These are phyloP conservation scores for Fraxinus nigra DNA, from an alignment of 305 asterid genomes.

Conservation along the genomic window DNA sequence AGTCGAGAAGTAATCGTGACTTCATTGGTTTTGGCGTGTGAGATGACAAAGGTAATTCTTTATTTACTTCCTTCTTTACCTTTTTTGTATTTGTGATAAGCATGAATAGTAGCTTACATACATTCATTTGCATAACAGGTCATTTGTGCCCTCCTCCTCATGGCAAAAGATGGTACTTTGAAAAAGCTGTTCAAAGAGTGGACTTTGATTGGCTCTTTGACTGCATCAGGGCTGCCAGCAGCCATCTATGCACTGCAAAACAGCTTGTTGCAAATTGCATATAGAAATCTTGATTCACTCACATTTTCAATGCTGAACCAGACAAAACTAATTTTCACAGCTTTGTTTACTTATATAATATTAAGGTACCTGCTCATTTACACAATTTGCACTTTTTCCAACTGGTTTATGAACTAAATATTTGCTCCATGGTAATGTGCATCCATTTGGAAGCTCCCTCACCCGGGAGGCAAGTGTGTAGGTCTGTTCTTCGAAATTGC, in stretches of 20 bases:
- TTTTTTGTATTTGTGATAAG: conserved; percentile 13
- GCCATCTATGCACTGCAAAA: conserved; percentile 94
- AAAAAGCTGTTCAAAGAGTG: conserved; percentile 64
- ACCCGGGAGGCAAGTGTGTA: background rate
- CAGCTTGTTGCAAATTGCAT: conserved; percentile 92
- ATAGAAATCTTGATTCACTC: conserved; percentile 90
- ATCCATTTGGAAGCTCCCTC: conserved; percentile 16
- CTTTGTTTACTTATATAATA: conserved; percentile 74
- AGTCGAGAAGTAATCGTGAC: conserved; percentile 92
- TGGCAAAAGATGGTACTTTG: conserved; percentile 76
- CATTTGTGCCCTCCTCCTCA: conserved; percentile 71
- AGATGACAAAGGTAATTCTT: conserved; percentile 70
- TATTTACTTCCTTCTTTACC: conserved; percentile 14
- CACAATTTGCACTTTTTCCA: conserved; percentile 10
- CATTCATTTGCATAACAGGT: conserved; percentile 49
- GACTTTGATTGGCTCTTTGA: conserved; percentile 79
- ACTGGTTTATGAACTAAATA: background rate
- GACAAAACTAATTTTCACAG: conserved; percentile 91
- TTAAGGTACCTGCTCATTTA: conserved; percentile 56
- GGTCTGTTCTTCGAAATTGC: background rate
- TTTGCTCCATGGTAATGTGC: conserved; percentile 13
- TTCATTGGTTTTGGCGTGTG: conserved; percentile 85
- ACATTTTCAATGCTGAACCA: conserved; percentile 96
- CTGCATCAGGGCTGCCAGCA: conserved; percentile 96
- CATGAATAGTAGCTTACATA: conserved; percentile 14